These are phyloP conservation scores for Aspergillus uvarum DNA, from an alignment of 2,329 filamentous ascomycete species.

Conservation along the genomic window DNA sequence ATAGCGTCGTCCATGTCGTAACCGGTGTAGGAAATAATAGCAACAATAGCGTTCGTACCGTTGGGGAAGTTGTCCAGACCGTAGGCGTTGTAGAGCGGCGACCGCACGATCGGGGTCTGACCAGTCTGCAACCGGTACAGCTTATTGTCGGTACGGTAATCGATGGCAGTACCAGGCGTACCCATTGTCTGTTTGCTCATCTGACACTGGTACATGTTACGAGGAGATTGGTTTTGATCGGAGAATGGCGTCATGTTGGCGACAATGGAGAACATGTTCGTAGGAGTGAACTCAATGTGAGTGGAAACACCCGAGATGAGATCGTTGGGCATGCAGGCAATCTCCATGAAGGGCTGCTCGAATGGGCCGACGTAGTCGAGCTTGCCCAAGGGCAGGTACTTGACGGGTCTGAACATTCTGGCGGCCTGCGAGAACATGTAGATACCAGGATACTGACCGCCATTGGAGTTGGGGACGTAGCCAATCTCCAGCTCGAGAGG, in stretches of 20 bases:
- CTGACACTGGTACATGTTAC: slow-evolving; percentile 99
- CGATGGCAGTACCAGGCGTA: slow-evolving; percentile 80
- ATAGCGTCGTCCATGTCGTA: slow-evolving; percentile 99
- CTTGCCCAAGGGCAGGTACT: slow-evolving; percentile 83
- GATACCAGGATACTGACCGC: slow-evolving; percentile 93
- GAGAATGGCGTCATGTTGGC: slow-evolving; percentile 99
- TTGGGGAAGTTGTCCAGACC: slow-evolving; percentile 98
- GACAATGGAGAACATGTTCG: slow-evolving; percentile 94
- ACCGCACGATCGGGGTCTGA: slow-evolving; percentile 88
- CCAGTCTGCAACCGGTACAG: slow-evolving; percentile 91
- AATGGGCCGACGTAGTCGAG: slow-evolving; percentile 87
- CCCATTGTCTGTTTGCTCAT: slow-evolving; percentile 99
- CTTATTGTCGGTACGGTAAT: slow-evolving; percentile 95
- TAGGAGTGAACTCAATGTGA: slow-evolving; percentile 91
- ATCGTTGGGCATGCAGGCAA: slow-evolving; percentile 86
- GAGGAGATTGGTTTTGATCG: slow-evolving; percentile 95
- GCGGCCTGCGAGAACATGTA: slow-evolving; percentile 88
- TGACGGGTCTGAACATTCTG: slow-evolving; percentile 86
- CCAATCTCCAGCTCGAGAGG: slow-evolving; percentile 87
- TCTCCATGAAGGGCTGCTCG: slow-evolving; percentile 98
- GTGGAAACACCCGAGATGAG: slow-evolving; percentile 85
- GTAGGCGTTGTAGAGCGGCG: slow-evolving; percentile 92
- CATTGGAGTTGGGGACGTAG: slow-evolving; percentile 80
- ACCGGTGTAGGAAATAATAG: slow-evolving; percentile 96
- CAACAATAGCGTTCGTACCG: slow-evolving; percentile 90